These are phyloP conservation scores for Ramaria rubella DNA, from an alignment of 768 basidiomycete genomes.

Conservation along the genomic window DNA sequence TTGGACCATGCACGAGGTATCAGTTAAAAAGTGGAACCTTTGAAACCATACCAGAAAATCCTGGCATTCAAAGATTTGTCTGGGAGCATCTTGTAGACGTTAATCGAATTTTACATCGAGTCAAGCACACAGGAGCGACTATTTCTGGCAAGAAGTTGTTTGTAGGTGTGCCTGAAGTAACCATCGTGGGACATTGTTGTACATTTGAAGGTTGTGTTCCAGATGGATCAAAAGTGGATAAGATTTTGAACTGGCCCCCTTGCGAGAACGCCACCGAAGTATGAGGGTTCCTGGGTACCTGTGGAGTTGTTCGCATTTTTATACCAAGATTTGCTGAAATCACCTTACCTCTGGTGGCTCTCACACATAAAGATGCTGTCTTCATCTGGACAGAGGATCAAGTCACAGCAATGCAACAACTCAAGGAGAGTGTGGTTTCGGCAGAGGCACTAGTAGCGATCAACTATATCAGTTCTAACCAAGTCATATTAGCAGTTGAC, in stretches of 20 bases:
- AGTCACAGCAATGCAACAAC: conserved; percentile 9
- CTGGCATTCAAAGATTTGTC: conserved; percentile 27
- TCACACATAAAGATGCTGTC: conserved; percentile 6
- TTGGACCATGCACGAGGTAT: conserved; percentile 30
- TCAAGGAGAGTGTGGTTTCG: conserved; percentile 7
- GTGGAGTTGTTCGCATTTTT: conserved; percentile 18
- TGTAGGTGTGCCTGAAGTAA: conserved; percentile 22
- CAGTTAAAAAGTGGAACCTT: conserved; percentile 19
- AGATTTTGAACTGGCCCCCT: no score
- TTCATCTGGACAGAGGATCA: conserved; percentile 14
- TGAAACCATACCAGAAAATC: conserved; percentile 33
- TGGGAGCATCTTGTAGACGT: conserved; percentile 23
- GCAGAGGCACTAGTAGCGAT: conserved; percentile 13
- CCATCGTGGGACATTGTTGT: conserved; percentile 34
- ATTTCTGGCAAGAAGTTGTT: conserved; percentile 32
- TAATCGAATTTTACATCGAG: conserved; percentile 31
- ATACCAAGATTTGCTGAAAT: conserved; percentile 19
- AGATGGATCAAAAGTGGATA: conserved; percentile 21
- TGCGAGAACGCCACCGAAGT: conserved; percentile 17
- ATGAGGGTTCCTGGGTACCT: conserved; percentile 21
- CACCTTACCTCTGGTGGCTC: conserved; percentile 15
- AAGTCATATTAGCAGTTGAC: no score
- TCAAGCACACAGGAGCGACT: conserved; percentile 32
- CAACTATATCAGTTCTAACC: conserved; percentile 12
- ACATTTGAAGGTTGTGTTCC: conserved; percentile 29